Base-by-base conservation (phyloP, 192 early-diverging fungal species). In the Rhizophagus clarus region DNA sequence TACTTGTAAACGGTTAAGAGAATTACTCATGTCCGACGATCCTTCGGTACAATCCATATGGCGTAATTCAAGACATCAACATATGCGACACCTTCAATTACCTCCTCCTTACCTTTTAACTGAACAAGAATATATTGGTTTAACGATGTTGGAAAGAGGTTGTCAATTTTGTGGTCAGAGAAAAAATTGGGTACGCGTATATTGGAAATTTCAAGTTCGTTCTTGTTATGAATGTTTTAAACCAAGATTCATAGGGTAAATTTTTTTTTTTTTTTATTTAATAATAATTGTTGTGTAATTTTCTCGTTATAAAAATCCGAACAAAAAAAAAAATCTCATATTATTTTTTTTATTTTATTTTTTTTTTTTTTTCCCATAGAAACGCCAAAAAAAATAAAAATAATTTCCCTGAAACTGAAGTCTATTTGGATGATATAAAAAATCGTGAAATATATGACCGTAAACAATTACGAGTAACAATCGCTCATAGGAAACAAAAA, bases 61-160 rank as follows among this genome's bases (percentile, higher is more conserved):
- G 71, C 24, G 45, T 29, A 28, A 45, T 3, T 72, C 71, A 28
- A 72, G 71, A 51, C 29, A 14, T 6, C 40, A 72, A 72, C 28
- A 24, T 29, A 49, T 47, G 20, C 22, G 12, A 20, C 51, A 72
- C 20, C 42, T 29, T 37, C 24, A 72, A 51, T 72, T 72, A 51
- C 42, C 40, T 15, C 71, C 71, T 26, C 71, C 71, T 45, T 72
- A 49, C 51, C 42, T 28, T 51, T n/a, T 72, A 22, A 49, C 71
- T 4, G 71, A 72, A 72, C 74, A 76, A 37, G 51, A 37, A 61
- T 76, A 76, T 61, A 24, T 62, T 20, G 10, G 22, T 5, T 26
- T 76, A 29, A 62, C 17, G 7, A n/a, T 22, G 8, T 4, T 29
- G 5, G 60, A 62, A 11, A 32, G 31, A 34, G 74, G 74, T n/a